Evolutionary conservation across 169 alveolate genomes (phyloP).

Genomic region (Plasmodium cynomolgi): DNA sequence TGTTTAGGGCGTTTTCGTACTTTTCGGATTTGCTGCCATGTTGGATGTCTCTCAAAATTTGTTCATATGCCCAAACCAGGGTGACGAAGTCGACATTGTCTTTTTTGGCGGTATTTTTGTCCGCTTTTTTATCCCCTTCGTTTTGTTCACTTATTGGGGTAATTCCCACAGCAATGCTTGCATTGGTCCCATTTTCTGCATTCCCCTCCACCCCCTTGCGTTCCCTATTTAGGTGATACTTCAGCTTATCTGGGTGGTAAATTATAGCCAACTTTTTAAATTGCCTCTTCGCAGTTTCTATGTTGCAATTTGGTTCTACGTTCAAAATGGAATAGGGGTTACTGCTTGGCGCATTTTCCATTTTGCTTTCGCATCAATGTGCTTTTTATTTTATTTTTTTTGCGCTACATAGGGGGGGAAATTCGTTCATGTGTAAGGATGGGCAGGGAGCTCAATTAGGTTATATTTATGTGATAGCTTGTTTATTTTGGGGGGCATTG

Average conservation of each 20-base stretch:
- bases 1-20: slow-evolving; percentile 59
- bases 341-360: not conserved
- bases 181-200: not conserved
- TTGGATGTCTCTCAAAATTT: slow-evolving; percentile 53
- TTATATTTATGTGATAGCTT: not conserved
- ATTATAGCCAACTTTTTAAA: slow-evolving; percentile 62
- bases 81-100: slow-evolving; percentile 46
- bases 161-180: not conserved
- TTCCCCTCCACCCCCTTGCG: not conserved
- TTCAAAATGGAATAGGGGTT: slow-evolving; percentile 60
- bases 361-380: not conserved
- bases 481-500: not conserved
- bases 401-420: not conserved
- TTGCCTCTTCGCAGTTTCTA: slow-evolving; percentile 47
- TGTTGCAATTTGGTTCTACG: slow-evolving; percentile 40
- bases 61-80: slow-evolving; percentile 68
- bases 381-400: not conserved
- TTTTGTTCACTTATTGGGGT: not conserved
- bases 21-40: slow-evolving; percentile 22
- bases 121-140: not conserved
- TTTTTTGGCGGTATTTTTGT: not conserved
- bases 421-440: not conserved
- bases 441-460: not conserved
- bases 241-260: slow-evolving; percentile 60
- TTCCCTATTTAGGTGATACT: slow-evolving; percentile 23